Conservation (phyloP, 768 basidiomycete genomes). For the Leccinum boreale region DNA sequence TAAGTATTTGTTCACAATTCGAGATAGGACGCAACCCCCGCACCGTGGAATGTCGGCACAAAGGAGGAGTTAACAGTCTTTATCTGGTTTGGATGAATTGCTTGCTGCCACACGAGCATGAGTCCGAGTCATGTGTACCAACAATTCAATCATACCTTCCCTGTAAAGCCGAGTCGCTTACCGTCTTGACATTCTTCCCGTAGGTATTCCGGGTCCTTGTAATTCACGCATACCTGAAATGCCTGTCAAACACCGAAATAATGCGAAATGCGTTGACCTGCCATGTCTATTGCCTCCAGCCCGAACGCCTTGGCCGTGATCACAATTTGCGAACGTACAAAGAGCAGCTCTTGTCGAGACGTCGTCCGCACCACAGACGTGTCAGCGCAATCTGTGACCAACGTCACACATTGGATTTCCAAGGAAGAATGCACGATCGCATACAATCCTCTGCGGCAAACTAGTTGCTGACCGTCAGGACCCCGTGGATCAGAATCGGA, state of each 20-base stretch:
- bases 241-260: conserved; percentile 1
- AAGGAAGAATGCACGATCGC: conserved; percentile 16
- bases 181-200: conserved; percentile 79
- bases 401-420: not conserved
- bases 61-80: conserved; percentile 74
- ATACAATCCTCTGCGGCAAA: conserved; percentile 95
- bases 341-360: conserved; percentile 75
- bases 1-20: not conserved
- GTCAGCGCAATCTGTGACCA: conserved; percentile 78
- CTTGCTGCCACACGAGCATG: conserved; percentile 59
- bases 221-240: conserved; percentile 79
- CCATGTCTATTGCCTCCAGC: conserved; percentile 90
- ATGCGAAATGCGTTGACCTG: conserved; percentile 22
- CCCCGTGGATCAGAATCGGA: not conserved
- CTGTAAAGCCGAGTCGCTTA: conserved; percentile 80
- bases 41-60: conserved; percentile 70
- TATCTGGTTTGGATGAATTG: conserved; percentile 87
- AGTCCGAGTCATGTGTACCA: not conserved
- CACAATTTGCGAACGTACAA: conserved; percentile 79
- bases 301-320: conserved; percentile 80
- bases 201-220: conserved; percentile 66
- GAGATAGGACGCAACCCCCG: conserved; percentile 5
- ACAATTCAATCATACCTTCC: conserved; percentile 55
- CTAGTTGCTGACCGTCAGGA: conserved; percentile 37
- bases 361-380: conserved; percentile 76